Conservation (phyloP, 257 asterid genomes). For the Echites panduratus region DNA sequence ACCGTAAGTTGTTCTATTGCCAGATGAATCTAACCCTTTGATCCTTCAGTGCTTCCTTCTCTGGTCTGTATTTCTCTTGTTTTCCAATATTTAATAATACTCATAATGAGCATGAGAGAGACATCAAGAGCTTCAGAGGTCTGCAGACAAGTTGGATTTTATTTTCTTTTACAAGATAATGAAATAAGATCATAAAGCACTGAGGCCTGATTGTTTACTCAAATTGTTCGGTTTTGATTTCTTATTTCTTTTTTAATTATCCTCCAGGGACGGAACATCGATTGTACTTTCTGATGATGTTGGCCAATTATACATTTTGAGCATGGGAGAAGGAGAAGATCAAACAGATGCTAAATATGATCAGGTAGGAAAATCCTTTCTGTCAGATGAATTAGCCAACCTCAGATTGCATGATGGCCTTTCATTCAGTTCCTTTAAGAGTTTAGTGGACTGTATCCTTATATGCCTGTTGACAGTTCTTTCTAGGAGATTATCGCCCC, state of each 20-base stretch:
- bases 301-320: slow-evolving; percentile 80
- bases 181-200: neutral
- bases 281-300: slow-evolving; percentile 95
- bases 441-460: neutral
- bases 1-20: slow-evolving; percentile 62
- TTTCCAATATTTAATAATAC: neutral
- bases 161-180: neutral
- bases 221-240: slow-evolving; percentile 6
- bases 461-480: slow-evolving; percentile 59
- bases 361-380: slow-evolving; percentile 49
- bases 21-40: slow-evolving; percentile 6
- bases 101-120: neutral
- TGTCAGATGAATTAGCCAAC: slow-evolving; percentile 4
- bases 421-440: neutral
- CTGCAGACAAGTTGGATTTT: neutral
- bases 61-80: neutral
- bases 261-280: slow-evolving; percentile 92
- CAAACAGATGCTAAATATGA: slow-evolving; percentile 89
- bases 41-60: neutral
- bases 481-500: slow-evolving; percentile 95
- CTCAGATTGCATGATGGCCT: slow-evolving; percentile 15
- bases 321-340: slow-evolving; percentile 94
- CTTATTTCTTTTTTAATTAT: neutral
- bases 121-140: neutral
- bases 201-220: neutral